Conservation (phyloP, 257 asterid genomes). For the Lycium barbarum region DNA sequence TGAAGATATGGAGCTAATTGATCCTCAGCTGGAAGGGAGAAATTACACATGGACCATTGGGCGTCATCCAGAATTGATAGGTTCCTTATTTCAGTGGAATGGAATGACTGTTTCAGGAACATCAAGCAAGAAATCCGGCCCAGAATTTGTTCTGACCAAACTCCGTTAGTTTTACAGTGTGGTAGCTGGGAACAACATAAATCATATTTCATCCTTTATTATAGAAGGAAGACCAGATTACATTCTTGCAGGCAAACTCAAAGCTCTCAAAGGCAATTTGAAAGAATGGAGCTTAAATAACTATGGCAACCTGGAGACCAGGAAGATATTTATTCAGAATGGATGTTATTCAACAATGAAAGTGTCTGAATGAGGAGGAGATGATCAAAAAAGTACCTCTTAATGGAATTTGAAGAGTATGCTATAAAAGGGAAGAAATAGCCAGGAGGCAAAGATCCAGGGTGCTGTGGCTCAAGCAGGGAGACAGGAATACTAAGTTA, state of each 20-base stretch:
- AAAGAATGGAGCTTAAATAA: not conserved
- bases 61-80: not conserved
- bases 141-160: not conserved
- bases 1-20: constrained; percentile 15
- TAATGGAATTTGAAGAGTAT: not conserved
- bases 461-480: not conserved
- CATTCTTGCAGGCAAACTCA: not conserved
- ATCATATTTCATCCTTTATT: not conserved
- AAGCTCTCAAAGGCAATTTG: not conserved
- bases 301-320: not conserved
- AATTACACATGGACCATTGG: not conserved
- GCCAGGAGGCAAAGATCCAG: not conserved
- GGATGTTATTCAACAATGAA: constrained; percentile 7
- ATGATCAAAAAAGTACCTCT: not conserved
- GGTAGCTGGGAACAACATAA: not conserved
- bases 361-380: not conserved
- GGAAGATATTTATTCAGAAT: not conserved
- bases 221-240: not conserved
- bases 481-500: not conserved
- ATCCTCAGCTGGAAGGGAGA: not conserved
- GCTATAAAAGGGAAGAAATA: constrained; percentile 5
- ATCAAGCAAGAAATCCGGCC: not conserved
- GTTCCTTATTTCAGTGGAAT: not conserved
- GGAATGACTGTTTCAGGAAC: not conserved
- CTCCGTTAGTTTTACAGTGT: not conserved